Conservation (phyloP, 768 basidiomycete genomes). For the Nidularia pulvinata region DNA sequence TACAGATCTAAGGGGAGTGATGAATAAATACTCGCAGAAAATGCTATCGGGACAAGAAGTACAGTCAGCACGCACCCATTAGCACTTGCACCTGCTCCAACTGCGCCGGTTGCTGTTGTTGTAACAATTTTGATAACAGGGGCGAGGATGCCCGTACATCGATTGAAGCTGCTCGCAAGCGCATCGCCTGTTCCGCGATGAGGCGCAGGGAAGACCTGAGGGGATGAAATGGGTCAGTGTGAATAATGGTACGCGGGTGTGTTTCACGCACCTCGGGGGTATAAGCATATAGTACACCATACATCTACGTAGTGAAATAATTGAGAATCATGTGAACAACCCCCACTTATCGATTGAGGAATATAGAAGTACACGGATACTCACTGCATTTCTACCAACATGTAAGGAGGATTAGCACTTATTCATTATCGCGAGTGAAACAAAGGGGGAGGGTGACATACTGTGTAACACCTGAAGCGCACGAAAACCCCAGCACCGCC, state of each 20-base stretch:
- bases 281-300: conserved; percentile 54
- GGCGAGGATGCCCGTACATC: conserved; percentile 43
- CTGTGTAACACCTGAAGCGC: conserved; percentile 38
- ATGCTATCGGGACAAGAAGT: neutral
- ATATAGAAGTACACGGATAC: conserved; percentile 2
- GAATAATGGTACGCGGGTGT: neutral
- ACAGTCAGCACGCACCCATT: conserved; percentile 25
- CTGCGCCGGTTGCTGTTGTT: conserved; percentile 24
- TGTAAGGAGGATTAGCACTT: neutral
- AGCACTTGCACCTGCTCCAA: conserved; percentile 20
- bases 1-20: conserved; percentile 30
- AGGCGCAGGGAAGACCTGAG: conserved; percentile 48
- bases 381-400: conserved; percentile 29
- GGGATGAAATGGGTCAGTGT: neutral
- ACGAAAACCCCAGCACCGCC: conserved; percentile 43
- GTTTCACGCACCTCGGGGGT: conserved; percentile 43
- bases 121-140: conserved; percentile 50
- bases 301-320: conserved; percentile 31
- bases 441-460: conserved; percentile 15
- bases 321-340: neutral
- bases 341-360: neutral
- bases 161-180: conserved; percentile 45
- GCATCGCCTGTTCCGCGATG: conserved; percentile 58
- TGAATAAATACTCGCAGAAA: neutral
- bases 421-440: neutral